These are phyloP conservation scores for Mycena albidolilacea DNA, from an alignment of 768 basidiomycete species.

Conservation along the genomic window DNA sequence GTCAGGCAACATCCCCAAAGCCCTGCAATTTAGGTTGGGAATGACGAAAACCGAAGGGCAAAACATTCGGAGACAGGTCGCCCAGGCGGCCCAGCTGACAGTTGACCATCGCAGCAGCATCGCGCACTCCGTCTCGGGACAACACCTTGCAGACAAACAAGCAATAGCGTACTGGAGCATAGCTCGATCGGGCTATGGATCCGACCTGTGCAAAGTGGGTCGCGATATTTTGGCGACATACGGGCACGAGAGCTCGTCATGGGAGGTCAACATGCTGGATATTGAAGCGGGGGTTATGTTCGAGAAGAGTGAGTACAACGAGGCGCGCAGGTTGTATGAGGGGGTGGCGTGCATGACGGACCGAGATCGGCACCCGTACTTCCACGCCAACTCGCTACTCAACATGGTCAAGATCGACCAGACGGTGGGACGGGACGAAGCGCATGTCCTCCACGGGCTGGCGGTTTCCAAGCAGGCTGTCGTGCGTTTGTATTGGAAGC, in stretches of 20 bases:
- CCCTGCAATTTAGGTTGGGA: no score
- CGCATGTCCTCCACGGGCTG: neutral
- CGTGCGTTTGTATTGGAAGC: neutral
- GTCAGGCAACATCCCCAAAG: no score
- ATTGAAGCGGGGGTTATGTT: slow-evolving; percentile 21
- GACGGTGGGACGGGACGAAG: slow-evolving; percentile 1
- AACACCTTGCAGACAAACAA: neutral
- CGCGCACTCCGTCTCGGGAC: neutral
- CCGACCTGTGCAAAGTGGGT: slow-evolving; percentile 12
- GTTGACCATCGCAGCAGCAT: neutral
- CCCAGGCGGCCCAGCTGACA: neutral
- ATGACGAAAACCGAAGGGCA: no score
- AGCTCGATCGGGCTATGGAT: neutral
- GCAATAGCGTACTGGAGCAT: neutral
- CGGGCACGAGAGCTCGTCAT: neutral
- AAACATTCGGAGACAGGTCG: neutral
- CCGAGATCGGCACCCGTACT: slow-evolving; percentile 5
- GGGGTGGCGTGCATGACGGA: slow-evolving; percentile 13
- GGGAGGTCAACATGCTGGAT: slow-evolving; percentile 15
- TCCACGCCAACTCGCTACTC: slow-evolving; percentile 7
- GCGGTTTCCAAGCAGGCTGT: neutral
- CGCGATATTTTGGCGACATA: slow-evolving; percentile 5
- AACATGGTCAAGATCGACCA: slow-evolving; percentile 19
- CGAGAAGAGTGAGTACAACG: slow-evolving; percentile 26
- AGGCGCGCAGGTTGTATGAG: slow-evolving; percentile 6